phyloP scores from a whole-genome alignment of 2,329 filamentous ascomycete species.

The Helotiales sp. region DNA sequence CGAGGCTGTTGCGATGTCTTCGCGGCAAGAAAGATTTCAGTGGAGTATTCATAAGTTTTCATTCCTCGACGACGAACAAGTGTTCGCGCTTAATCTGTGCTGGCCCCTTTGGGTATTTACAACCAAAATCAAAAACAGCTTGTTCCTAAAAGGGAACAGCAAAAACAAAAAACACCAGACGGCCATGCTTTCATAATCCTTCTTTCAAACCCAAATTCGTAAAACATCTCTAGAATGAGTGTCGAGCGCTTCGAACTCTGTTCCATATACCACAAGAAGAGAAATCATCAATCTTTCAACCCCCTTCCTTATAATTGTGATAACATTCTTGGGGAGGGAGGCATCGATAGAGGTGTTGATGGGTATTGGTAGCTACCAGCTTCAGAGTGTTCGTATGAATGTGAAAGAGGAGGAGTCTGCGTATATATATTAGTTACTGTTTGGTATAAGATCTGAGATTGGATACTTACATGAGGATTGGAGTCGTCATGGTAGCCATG shows the following conservation, averaged over 20 bases:
- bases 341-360: constrained; percentile 72
- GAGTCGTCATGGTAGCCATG: constrained; percentile 63
- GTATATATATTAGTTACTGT: constrained; percentile 1
- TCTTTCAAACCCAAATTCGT: constrained; percentile 20
- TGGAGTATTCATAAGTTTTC: neutral
- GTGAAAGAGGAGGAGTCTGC: constrained; percentile 76
- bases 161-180: constrained; percentile 25
- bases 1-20: neutral
- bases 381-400: constrained; percentile 69
- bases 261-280: constrained; percentile 21
- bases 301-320: constrained; percentile 26
- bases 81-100: constrained; percentile 5
- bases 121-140: constrained; percentile 10
- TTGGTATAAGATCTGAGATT: neutral
- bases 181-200: constrained; percentile 25
- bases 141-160: constrained; percentile 6
- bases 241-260: constrained; percentile 37
- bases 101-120: constrained; percentile 35
- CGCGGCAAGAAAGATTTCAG: neutral
- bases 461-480: constrained; percentile 71
- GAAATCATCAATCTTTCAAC: constrained; percentile 13
- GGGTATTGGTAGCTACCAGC: constrained; percentile 66
- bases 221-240: constrained; percentile 31
- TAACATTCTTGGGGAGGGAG: constrained; percentile 61
- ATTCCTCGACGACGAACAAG: neutral